phyloP scores from a whole-genome alignment of 106 monocot genomes.

The Cymbidium sinense region DNA sequence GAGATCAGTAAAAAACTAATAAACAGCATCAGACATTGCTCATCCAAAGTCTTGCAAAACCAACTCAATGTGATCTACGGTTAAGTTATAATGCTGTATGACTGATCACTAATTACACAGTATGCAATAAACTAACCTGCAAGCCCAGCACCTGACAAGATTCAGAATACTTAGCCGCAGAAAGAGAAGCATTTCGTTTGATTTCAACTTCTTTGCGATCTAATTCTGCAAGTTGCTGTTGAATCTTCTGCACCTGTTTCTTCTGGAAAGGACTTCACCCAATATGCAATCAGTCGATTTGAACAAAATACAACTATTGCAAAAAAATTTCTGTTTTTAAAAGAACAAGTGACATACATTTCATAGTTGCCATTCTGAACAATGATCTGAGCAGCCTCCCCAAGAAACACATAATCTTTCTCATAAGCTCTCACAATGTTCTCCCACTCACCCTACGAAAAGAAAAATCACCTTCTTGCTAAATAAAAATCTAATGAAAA shows the following conservation, averaged over 20 bases:
- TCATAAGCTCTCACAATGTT: slow-evolving; percentile 68
- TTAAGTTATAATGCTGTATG: neutral
- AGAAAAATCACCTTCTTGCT: neutral
- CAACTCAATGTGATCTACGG: neutral
- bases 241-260: slow-evolving; percentile 87
- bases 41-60: neutral
- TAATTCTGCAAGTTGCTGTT: slow-evolving; percentile 89
- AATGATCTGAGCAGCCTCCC: slow-evolving; percentile 95
- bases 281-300: slow-evolving; percentile 16
- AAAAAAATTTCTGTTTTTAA: neutral
- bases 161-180: slow-evolving; percentile 83
- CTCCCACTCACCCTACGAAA: slow-evolving; percentile 89
- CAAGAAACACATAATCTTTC: slow-evolving; percentile 94
- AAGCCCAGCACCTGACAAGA: slow-evolving; percentile 89
- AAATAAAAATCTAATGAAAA: slow-evolving; percentile 5
- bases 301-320: neutral
- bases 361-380: slow-evolving; percentile 95
- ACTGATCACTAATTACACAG: slow-evolving; percentile 7
- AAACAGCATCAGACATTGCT: neutral
- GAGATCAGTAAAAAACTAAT: neutral
- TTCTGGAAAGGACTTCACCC: slow-evolving; percentile 81
- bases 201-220: slow-evolving; percentile 92
- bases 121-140: slow-evolving; percentile 33
- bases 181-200: slow-evolving; percentile 77
- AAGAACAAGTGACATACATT: slow-evolving; percentile 50